These are phyloP conservation scores for Amanita muscaria DNA, from an alignment of 768 basidiomycete genomes.

Conservation along the genomic window DNA sequence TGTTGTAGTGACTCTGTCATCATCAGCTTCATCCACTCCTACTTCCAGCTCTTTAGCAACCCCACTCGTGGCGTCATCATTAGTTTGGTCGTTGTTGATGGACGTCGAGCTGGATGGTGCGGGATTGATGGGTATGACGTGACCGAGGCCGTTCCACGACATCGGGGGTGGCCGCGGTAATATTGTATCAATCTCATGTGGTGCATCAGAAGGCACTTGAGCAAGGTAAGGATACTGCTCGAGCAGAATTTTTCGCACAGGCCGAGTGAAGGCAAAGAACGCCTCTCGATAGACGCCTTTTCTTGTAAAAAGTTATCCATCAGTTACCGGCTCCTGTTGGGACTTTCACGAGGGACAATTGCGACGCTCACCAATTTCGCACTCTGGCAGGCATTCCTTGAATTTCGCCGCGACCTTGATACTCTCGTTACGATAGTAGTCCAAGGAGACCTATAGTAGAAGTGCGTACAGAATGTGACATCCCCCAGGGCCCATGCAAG, in stretches of 20 bases:
- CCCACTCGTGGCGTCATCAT: no score
- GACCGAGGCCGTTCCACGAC: conserved; percentile 51
- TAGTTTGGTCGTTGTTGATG: conserved; percentile 12
- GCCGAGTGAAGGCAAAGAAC: conserved; percentile 84
- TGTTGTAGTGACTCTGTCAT: conserved; percentile 33
- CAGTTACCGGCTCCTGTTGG: not conserved
- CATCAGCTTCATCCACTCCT: not conserved
- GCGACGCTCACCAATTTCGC: conserved; percentile 61
- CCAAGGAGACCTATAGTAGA: conserved; percentile 68
- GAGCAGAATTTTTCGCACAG: conserved; percentile 69
- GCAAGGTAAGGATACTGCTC: conserved; percentile 71
- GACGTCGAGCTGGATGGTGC: conserved; percentile 16
- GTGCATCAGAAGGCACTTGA: conserved; percentile 57
- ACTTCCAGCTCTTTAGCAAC: not conserved
- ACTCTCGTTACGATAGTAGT: conserved; percentile 88
- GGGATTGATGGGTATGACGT: conserved; percentile 49
- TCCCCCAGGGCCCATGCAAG: no score
- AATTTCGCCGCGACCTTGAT: conserved; percentile 79
- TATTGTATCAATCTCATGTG: conserved; percentile 64
- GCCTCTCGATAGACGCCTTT: conserved; percentile 98
- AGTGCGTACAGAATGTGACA: not conserved
- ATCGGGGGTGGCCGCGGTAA: conserved; percentile 66
- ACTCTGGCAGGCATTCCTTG: conserved; percentile 66
- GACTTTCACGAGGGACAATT: not conserved
- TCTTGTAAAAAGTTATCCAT: conserved; percentile 40